Evolutionary conservation across 164 flowering plant species (phyloP).

Genomic region (Berberis thunbergii): DNA sequence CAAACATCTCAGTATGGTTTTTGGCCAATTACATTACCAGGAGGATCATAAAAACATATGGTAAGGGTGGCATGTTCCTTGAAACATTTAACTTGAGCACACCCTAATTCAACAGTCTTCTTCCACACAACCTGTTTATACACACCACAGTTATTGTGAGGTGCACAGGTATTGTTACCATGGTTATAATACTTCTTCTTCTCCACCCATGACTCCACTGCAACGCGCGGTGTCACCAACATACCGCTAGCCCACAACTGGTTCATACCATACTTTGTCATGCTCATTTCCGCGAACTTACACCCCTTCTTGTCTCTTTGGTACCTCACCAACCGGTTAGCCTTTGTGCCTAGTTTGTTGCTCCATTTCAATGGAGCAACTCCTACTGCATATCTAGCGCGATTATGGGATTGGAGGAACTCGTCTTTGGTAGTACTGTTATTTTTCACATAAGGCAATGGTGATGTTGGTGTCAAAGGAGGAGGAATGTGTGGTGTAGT

Average conservation of each 20-base stretch:
- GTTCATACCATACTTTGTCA: conserved; percentile 44
- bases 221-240: conserved; percentile 31
- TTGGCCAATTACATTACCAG: conserved; percentile 57
- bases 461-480: background rate
- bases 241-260: conserved; percentile 35
- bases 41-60: conserved; percentile 57
- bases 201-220: conserved; percentile 48
- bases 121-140: conserved; percentile 74
- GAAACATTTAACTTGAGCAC: conserved; percentile 46
- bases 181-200: conserved; percentile 48
- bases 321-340: conserved; percentile 32
- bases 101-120: conserved; percentile 46
- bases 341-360: conserved; percentile 25
- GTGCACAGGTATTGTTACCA: conserved; percentile 35
- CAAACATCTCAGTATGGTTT: conserved; percentile 32
- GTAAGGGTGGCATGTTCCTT: conserved; percentile 27
- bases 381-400: conserved; percentile 46
- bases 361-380: conserved; percentile 55
- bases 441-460: no score
- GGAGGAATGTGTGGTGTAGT: background rate
- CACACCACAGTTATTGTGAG: conserved; percentile 40
- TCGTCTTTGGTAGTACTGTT: conserved; percentile 17
- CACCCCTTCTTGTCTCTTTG: conserved; percentile 46
- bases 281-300: conserved; percentile 33
- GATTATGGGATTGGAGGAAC: conserved; percentile 52